Base-by-base conservation (phyloP, 2,329 filamentous ascomycete genomes). In the Orbilia ellipsospora region DNA sequence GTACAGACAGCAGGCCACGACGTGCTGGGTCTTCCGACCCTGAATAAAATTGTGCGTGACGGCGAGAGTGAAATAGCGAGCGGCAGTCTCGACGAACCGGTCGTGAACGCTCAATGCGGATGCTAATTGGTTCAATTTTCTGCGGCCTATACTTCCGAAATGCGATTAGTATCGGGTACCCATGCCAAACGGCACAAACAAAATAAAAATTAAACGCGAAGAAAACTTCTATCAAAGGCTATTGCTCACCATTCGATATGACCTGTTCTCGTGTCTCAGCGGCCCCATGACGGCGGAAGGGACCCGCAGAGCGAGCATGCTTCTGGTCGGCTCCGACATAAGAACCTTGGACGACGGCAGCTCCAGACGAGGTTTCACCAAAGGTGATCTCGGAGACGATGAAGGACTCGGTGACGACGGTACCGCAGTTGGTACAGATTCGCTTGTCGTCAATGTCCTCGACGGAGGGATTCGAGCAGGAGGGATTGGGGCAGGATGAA, bases 351-450 rank as follows among this genome's bases (percentile, higher is more conserved):
- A 97, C 93, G 60, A 96, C 88, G 62, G 94, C 94, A 57, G 92
- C 93, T 80, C 95, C 95, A 40, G 89, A 90, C 0, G 92, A 89
- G 28, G 89, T 91, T 84, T 99, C 94, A 78, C 93, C 93, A 80
- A 98, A 99, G 20, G 90, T 90, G 77, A 98, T 88, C 82, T 99
- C 95, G 57, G 93, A 88, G 72, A 97, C 94, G 77, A 98, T 97
- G 80, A 96, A 93, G 81, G 89, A 90, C 81, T 96, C 91, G 79
- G 92, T 90, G 67, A 94, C 88, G 78, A 97, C 89, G 74, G 89
- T 90, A 86, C 93, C 94, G 82, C 95, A 98, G 55, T 88, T 90
- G 76, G 89, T 88, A 83, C 95, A 98, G 78, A 92, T 85, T 77
- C 84, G 83, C 74, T 84, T 77, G 51, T 79, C 79, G 62, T 77